Conservation (phyloP, 23 red algal species). For the Porphyridium purpureum region DNA sequence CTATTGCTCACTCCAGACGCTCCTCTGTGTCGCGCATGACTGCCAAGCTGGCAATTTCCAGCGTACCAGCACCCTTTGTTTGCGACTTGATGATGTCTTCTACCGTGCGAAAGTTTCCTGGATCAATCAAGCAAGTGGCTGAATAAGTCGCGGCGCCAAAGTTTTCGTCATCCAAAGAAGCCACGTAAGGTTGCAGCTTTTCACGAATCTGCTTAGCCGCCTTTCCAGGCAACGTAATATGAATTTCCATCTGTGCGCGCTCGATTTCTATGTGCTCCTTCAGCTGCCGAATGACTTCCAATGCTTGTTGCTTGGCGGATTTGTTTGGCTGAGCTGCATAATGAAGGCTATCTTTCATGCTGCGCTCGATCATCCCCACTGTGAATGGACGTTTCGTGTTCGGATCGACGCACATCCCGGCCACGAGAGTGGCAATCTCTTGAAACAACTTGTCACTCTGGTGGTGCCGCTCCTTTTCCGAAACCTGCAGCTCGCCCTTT, state of each 20-base stretch:
- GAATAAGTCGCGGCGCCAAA: background rate
- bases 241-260: slow-evolving; percentile 19
- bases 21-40: slow-evolving; percentile 12
- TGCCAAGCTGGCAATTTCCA: slow-evolving; percentile 19
- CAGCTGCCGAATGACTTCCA: slow-evolving; percentile 21
- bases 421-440: slow-evolving; percentile 73
- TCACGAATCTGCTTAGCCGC: slow-evolving; percentile 11
- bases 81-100: slow-evolving; percentile 8
- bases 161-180: background rate
- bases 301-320: slow-evolving; percentile 48
- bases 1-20: too few relatives aligned
- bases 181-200: background rate
- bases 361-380: slow-evolving; percentile 70
- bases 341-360: slow-evolving; percentile 60
- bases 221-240: slow-evolving; percentile 8
- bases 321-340: slow-evolving; percentile 70
- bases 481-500: slow-evolving; percentile 88
- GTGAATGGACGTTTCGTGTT: slow-evolving; percentile 65
- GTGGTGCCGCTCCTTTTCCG: slow-evolving; percentile 78
- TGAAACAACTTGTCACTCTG: slow-evolving; percentile 37
- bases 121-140: slow-evolving; percentile 19
- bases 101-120: slow-evolving; percentile 11
- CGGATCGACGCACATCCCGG: slow-evolving; percentile 68
- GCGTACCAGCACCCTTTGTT: slow-evolving; percentile 6
- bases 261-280: slow-evolving; percentile 9